Base-by-base conservation (phyloP, 352 stramenopile genomes). In the Globisporangium orthogonon region DNA sequence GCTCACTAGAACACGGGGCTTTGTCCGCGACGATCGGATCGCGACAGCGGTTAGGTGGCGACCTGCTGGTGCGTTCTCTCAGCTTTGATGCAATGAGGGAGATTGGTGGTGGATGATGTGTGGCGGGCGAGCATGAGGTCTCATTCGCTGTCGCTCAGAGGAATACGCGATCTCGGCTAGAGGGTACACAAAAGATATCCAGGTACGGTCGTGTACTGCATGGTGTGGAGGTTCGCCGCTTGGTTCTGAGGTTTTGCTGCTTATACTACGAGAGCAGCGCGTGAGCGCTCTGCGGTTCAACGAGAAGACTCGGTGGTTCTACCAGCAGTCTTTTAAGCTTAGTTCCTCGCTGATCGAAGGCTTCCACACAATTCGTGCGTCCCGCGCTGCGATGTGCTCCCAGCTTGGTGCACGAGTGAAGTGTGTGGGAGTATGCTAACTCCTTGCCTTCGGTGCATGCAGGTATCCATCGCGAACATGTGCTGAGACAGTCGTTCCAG, bases 241-340 rank as follows among this genome's bases (percentile, higher is more conserved):
- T 14, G 13, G 11, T 14, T 10, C 37, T 43, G 37, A 43, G 3
- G 37, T 5, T 17, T 4, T 17, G 37, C 37, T 17, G 37, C 10
- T 30, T 31, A 17, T 23, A 14, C 17, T 3, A n/a, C 40, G 11
- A 37, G 41, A 56, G 23, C 50, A 89, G 74, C 61, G 66, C 37
- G 57, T 83, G 11, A 67, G 74, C 2, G 53, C 46, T 9, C 57
- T 86, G 46, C 50, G 67, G 3, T 91, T 91, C 50, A 63, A 65
- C 0, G 71, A 87, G 52, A 88, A 90, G 60, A 61, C 76, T 4
- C 74, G 74, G 11, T 94, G 79, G 79, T 74, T 91, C 37, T 79
- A 87, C 40, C 73, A 79, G 49, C 74, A 89, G 37, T 73, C 74
- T 15, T 61, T 86, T 17, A 86, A 87, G 48, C 48, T 86, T 0